Evolutionary conservation across 2,329 filamentous ascomycete species (phyloP).

Genomic region (Colletotrichum theobromicola): DNA sequence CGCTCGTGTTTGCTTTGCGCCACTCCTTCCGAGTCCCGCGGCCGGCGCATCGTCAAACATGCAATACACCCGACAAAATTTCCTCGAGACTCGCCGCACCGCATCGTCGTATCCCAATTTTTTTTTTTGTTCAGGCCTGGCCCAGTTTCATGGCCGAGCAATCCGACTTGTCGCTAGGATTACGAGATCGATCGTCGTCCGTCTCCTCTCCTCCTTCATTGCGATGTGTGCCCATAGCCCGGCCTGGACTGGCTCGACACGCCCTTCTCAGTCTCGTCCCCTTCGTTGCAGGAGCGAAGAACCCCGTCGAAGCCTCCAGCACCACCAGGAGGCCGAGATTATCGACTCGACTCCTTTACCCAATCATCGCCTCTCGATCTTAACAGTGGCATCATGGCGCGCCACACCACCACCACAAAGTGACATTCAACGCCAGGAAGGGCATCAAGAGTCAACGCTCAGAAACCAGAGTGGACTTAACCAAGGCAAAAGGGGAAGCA

Average conservation of each 20-base stretch:
- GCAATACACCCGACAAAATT: neutral
- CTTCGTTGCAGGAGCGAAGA: neutral
- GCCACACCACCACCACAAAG: neutral
- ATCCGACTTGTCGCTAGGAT: neutral
- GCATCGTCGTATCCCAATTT: neutral
- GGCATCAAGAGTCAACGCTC: neutral
- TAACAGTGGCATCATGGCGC: conserved; percentile 7
- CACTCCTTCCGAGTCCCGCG: neutral
- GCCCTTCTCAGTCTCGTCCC: neutral
- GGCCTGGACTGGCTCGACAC: conserved; percentile 3
- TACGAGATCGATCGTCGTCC: neutral
- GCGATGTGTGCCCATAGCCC: neutral
- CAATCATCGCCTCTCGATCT: neutral
- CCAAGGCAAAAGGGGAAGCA: neutral
- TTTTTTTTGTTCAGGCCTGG: neutral
- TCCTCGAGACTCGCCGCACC: neutral
- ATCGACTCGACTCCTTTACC: neutral
- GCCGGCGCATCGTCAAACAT: neutral
- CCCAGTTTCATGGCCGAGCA: neutral
- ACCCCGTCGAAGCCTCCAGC: neutral
- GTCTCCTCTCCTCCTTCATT: neutral
- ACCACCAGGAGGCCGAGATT: neutral
- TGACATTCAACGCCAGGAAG: neutral
- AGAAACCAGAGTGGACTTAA: neutral
- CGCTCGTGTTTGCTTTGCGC: neutral